phyloP scores from a whole-genome alignment of 352 stramenopile genomes.

The Bremia lactucae region DNA sequence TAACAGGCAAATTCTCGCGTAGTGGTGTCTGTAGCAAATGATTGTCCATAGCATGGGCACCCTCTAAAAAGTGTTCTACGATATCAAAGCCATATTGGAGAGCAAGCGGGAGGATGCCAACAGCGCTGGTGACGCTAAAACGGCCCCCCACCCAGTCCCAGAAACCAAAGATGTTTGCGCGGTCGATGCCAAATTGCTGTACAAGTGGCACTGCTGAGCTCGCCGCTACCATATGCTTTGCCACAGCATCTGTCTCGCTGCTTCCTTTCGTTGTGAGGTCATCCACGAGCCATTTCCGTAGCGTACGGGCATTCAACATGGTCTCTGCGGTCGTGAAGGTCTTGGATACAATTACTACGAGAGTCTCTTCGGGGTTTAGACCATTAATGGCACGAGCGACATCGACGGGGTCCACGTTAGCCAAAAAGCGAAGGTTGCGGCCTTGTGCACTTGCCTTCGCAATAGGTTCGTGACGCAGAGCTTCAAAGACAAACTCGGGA shows the following conservation, averaged over 20 bases:
- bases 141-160: conserved; percentile 98
- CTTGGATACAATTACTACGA: conserved; percentile 97
- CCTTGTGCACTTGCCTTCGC: conserved; percentile 81
- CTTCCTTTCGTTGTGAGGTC: conserved; percentile 82
- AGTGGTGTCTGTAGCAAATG: conserved; percentile 93
- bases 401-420: conserved; percentile 98
- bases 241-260: conserved; percentile 78
- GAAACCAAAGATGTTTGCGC: conserved; percentile 95
- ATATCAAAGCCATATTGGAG: conserved; percentile 94
- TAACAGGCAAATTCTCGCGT: conserved; percentile 92
- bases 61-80: conserved; percentile 87
- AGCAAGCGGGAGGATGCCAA: conserved; percentile 93
- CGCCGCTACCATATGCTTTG: conserved; percentile 91
- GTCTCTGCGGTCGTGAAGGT: conserved; percentile 99
- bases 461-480: conserved; percentile 73
- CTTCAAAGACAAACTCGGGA: conserved; percentile 95
- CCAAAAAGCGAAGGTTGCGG: conserved; percentile 91
- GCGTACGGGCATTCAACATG: conserved; percentile 96
- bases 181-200: conserved; percentile 90
- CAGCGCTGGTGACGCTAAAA: conserved; percentile 95
- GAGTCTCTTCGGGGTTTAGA: conserved; percentile 92
- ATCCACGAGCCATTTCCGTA: conserved; percentile 92
- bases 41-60: conserved; percentile 95
- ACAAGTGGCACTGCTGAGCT: conserved; percentile 70
- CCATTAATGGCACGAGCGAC: conserved; percentile 82